Evolutionary conservation across 108 stramenopile genomes (phyloP).

Genomic region (Cyclostephanos tholiformis): DNA sequence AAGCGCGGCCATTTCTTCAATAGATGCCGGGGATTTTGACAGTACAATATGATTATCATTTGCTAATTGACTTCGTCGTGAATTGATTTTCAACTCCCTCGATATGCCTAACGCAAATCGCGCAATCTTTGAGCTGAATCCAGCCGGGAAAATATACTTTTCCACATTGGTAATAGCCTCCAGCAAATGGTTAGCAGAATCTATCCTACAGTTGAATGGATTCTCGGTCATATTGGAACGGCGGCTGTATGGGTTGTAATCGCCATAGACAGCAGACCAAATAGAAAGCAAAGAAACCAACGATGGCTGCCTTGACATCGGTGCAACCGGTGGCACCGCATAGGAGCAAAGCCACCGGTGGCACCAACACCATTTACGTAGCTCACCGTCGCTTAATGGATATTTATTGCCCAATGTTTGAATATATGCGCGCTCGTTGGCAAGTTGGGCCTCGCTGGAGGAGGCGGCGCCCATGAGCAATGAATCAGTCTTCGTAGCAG

Average conservation of each 20-base stretch:
- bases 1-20: constrained; percentile 31
- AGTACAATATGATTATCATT: constrained; percentile 9
- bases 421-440: constrained; percentile 35
- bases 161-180: constrained; percentile 19
- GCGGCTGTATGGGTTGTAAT: constrained; percentile 31
- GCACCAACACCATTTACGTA: constrained; percentile 40
- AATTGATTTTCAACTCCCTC: not conserved
- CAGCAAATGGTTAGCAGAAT: constrained; percentile 5
- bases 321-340: constrained; percentile 1
- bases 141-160: constrained; percentile 24
- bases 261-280: constrained; percentile 35
- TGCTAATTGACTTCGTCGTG: not conserved
- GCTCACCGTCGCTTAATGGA: constrained; percentile 44
- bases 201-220: not conserved
- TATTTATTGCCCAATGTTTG: constrained; percentile 38
- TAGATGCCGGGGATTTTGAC: constrained; percentile 21
- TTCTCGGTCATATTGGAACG: not conserved
- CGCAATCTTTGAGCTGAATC: constrained; percentile 24
- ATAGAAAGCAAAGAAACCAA: constrained; percentile 14
- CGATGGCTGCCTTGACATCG: not conserved
- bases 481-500: not conserved
- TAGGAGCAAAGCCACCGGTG: not conserved
- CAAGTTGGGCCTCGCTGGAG: not conserved
- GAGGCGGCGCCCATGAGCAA: constrained; percentile 36
- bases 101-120: constrained; percentile 12